Conservation (phyloP, 345 rosid genomes). For the Eucalyptus regnans region DNA sequence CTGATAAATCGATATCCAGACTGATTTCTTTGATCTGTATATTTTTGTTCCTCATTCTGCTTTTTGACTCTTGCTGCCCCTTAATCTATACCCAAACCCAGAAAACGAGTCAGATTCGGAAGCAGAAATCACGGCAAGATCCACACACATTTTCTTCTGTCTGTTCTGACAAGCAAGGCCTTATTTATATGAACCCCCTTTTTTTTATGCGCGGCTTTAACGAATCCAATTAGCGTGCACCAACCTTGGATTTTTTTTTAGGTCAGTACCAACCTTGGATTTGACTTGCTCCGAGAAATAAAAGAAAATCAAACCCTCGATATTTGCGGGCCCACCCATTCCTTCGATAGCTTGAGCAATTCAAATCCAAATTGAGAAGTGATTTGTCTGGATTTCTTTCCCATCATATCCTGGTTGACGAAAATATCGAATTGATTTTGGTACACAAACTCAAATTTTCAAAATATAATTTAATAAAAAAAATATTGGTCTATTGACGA, state of each 20-base stretch:
- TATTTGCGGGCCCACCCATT: background rate
- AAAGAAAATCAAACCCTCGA: background rate
- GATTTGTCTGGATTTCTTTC: background rate
- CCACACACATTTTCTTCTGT: background rate
- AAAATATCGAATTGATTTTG: background rate
- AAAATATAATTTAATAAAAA: background rate
- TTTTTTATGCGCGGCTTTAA: background rate
- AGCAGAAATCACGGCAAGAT: background rate
- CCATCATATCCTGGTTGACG: background rate
- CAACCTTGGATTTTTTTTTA: background rate
- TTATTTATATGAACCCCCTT: background rate
- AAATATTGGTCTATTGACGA: background rate
- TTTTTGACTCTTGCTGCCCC: background rate
- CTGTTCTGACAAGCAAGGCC: background rate
- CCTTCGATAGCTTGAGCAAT: background rate
- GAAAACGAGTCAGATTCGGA: background rate
- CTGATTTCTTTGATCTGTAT: too few relatives aligned
- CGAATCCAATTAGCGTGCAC: background rate
- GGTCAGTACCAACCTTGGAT: too few relatives aligned
- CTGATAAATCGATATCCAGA: too few relatives aligned
- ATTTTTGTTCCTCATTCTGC: too few relatives aligned
- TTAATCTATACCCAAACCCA: background rate
- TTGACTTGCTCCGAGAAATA: background rate
- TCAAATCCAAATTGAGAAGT: background rate
- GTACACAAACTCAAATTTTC: background rate